Evolutionary conservation across 2,329 filamentous ascomycete species (phyloP).

Genomic region (Xylaria sp.): DNA sequence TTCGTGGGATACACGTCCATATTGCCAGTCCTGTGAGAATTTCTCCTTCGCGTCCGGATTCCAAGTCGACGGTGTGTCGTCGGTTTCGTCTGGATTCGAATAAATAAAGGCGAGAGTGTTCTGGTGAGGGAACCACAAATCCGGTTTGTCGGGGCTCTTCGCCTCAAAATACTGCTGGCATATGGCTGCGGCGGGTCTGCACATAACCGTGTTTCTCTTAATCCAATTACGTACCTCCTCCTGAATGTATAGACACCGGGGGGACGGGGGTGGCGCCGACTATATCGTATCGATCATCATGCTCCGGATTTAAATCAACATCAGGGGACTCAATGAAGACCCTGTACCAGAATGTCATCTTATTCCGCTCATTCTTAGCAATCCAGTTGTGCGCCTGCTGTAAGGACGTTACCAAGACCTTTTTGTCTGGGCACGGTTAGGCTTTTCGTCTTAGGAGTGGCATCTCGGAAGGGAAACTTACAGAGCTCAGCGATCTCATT

Average conservation of each 20-base stretch:
- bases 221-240: conserved; percentile 59
- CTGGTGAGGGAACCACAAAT: conserved; percentile 44
- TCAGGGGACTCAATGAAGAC: conserved; percentile 52
- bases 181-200: conserved; percentile 49
- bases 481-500: conserved; percentile 61
- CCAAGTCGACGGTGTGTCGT: conserved; percentile 46
- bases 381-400: conserved; percentile 67
- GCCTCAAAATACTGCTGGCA: conserved; percentile 51
- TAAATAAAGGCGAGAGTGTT: conserved; percentile 53
- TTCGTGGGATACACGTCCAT: conserved; percentile 58
- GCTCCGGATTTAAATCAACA: conserved; percentile 43
- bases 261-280: conserved; percentile 46
- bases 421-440: conserved; percentile 48
- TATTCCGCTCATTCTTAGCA: conserved; percentile 62
- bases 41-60: conserved; percentile 50
- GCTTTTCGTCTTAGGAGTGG: background rate
- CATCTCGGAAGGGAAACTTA: conserved; percentile 33
- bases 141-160: conserved; percentile 44
- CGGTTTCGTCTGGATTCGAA: conserved; percentile 40
- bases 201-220: conserved; percentile 55
- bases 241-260: conserved; percentile 53
- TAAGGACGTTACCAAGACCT: conserved; percentile 58
- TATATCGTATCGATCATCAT: conserved; percentile 46
- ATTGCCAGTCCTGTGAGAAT: conserved; percentile 53
- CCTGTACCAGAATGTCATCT: conserved; percentile 64